A percentile compares a stretch with the other conserved stretches of the same genome.
Conservation (phyloP, 2,329 filamentous ascomycete genomes). For the Fusarium sp. region DNA sequence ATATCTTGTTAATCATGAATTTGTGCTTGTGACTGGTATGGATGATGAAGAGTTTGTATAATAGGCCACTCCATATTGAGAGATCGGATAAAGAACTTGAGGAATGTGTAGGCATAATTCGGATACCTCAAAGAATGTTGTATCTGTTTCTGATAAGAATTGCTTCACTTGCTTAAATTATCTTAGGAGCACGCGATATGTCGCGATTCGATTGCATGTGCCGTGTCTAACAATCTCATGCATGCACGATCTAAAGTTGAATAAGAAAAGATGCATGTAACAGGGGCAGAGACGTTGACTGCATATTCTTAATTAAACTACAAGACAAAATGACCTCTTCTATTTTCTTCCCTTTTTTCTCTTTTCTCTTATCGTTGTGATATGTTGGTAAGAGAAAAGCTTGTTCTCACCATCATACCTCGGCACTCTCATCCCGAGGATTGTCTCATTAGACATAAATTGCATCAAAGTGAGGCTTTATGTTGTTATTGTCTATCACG, state of each 20-base stretch:
- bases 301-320: background rate
- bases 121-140: background rate
- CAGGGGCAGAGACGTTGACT: background rate
- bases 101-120: conserved; percentile 16
- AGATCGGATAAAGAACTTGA: background rate
- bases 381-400: background rate
- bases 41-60: background rate
- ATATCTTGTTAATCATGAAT: background rate
- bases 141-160: background rate
- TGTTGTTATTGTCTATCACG: conserved; percentile 18
- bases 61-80: background rate
- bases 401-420: conserved; percentile 3
- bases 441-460: conserved; percentile 7
- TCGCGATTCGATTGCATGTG: conserved; percentile 2
- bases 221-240: conserved; percentile 4
- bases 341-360: background rate
- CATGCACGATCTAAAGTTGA: background rate
- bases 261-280: background rate
- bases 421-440: background rate
- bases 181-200: conserved; percentile 3
- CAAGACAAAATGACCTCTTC: background rate
- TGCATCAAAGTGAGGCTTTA: conserved; percentile 13
- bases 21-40: background rate
- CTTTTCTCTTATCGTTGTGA: background rate
- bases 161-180: background rate